Base-by-base conservation (phyloP, 371 early-diverging fungal genomes). In the Rhizopus microsporus region DNA sequence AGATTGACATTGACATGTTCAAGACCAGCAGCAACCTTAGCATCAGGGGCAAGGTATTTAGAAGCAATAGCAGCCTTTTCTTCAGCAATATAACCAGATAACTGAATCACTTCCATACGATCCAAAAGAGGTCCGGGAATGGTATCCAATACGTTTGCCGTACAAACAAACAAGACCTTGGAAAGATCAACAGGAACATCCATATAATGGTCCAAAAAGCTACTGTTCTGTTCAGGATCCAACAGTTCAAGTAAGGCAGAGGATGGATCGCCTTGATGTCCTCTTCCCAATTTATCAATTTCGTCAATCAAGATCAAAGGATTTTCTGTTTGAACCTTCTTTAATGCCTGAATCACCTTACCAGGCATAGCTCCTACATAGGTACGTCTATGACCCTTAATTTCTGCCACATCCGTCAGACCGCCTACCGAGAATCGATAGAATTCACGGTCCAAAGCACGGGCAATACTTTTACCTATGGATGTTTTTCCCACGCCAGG, bases 291-390 rank as follows among this genome's bases (percentile, higher is more conserved):
- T 82, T 97, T 98, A 77, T 97, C 99, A 33, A 98, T 87, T 77
- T 98, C 99, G 76, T 98, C 99, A 62, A 98, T 95, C 76, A 98
- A 82, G 54, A 98, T 89, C 39, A 97, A 74, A 7, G 98, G 98
- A 68, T 97, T 97, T 70, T 96, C 96, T 0, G 96, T 95, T 67
- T 97, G 94, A 6, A 96, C 96, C 62, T 95, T 95, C 72, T 97
- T 97, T 46, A 98, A 74, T 1, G 99, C 98, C 74, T 97, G 98
- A 37, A 98, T 88, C 4, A 97, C 93, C 72, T 97, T 97, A 42
- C 99, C 99, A n/a, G 99, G 99, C 99, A 98, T 97, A 6, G 98
- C 97, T 50, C 99, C 99, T 15, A 98, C 97, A 69, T 98, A 98
- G 4, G 99, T 98, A 53, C 99, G 83, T 32, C 99, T 88, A 75